Percentiles rank a stretch among this genome's conserved stretches.
These are phyloP conservation scores for Haplosporangium gracile DNA, from an alignment of 192 early-diverging fungal species.

Conservation along the genomic window DNA sequence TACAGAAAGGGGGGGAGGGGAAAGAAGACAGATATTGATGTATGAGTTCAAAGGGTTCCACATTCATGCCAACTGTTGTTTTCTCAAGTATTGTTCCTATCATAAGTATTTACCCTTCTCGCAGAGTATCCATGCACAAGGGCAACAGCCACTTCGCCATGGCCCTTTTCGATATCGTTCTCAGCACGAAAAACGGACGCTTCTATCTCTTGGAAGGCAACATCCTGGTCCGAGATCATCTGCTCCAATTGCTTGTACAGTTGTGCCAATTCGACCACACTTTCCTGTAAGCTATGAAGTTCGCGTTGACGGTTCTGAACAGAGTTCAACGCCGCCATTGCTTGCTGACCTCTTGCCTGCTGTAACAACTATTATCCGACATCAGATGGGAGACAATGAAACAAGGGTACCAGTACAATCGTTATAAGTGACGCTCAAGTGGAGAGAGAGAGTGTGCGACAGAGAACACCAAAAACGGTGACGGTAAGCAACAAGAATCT, in stretches of 20 bases:
- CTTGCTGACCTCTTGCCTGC: constrained; percentile 45
- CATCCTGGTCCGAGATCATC: constrained; percentile 44
- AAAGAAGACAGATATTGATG: constrained; percentile 5
- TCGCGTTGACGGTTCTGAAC: constrained; percentile 47
- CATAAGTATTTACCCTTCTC: constrained; percentile 25
- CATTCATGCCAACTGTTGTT: not conserved
- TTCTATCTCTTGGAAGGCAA: constrained; percentile 42
- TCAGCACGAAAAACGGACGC: constrained; percentile 32
- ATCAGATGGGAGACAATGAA: not conserved
- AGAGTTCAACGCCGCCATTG: constrained; percentile 28
- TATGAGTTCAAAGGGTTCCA: not conserved
- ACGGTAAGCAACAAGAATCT: not conserved
- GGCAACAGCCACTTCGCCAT: constrained; percentile 11
- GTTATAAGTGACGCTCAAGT: not conserved
- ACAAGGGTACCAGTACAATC: not conserved
- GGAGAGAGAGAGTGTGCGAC: not conserved
- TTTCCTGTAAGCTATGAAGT: constrained; percentile 37
- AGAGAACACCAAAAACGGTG: not conserved
- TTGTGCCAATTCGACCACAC: constrained; percentile 33
- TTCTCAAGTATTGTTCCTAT: not conserved
- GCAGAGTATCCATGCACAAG: constrained; percentile 18
- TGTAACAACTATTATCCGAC: constrained; percentile 28
- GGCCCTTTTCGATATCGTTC: constrained; percentile 36
- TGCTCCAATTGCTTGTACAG: constrained; percentile 42
- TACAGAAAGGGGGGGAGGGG: not conserved